Percentiles rank a stretch among this genome's conserved stretches.
These are phyloP conservation scores for Dryas alaskensis DNA, from an alignment of 306 rosid genomes.

Conservation along the genomic window DNA sequence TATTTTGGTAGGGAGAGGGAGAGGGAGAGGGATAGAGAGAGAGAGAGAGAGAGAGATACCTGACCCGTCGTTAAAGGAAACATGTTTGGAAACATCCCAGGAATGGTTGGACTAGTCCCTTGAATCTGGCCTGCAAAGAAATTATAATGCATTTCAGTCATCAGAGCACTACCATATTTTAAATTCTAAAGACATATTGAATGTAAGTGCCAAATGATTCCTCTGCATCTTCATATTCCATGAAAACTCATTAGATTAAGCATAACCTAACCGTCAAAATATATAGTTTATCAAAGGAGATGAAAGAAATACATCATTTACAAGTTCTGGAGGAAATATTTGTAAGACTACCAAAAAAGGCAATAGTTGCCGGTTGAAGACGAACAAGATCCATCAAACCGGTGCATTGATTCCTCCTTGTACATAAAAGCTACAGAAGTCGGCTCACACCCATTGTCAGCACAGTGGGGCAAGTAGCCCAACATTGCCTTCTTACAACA, in stretches of 20 bases:
- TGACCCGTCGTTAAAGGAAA: constrained; percentile 80
- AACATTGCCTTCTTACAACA: constrained; percentile 99
- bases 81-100: constrained; percentile 92
- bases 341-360: constrained; percentile 90
- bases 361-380: constrained; percentile 84
- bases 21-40: not conserved
- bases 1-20: not conserved
- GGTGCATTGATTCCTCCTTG: constrained; percentile 96
- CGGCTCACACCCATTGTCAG: constrained; percentile 99
- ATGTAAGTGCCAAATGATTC: constrained; percentile 33
- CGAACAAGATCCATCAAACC: constrained; percentile 99
- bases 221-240: constrained; percentile 33
- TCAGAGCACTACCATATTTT: constrained; percentile 21
- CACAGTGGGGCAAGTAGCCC: constrained; percentile 99
- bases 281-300: constrained; percentile 36
- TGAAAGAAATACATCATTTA: constrained; percentile 38
- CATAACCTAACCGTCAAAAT: constrained; percentile 37
- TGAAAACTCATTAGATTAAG: constrained; percentile 20
- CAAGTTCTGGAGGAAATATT: constrained; percentile 66
- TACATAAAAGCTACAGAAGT: constrained; percentile 98
- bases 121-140: constrained; percentile 81
- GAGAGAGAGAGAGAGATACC: constrained; percentile 44
- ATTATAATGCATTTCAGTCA: constrained; percentile 25
- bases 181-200: constrained; percentile 20
- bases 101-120: constrained; percentile 70